Evolutionary conservation across 2,329 filamentous ascomycete species (phyloP).

Genomic region (Xylariomycetidae sp.): DNA sequence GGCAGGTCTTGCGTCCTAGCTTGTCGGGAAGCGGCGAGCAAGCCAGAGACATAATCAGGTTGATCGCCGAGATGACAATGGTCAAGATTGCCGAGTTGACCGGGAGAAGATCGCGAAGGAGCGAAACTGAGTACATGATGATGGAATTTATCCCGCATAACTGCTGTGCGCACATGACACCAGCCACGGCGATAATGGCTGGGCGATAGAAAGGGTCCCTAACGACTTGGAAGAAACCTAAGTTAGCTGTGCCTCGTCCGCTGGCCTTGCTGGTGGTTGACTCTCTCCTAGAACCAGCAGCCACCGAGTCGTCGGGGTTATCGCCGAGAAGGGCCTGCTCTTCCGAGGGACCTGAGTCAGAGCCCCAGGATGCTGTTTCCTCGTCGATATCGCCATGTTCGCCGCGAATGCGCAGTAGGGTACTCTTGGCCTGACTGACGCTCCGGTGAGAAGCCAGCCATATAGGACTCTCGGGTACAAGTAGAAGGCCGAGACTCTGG

Average conservation of each 20-base stretch:
- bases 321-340: constrained; percentile 61
- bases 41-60: constrained; percentile 73
- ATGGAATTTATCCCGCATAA: constrained; percentile 93
- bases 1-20: constrained; percentile 78
- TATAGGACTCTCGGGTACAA: constrained; percentile 81
- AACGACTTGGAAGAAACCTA: constrained; percentile 61
- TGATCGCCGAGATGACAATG: constrained; percentile 79
- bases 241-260: constrained; percentile 28
- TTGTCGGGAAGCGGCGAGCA: constrained; percentile 83
- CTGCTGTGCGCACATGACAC: constrained; percentile 90
- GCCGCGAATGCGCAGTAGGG: constrained; percentile 72
- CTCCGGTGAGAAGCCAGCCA: constrained; percentile 72
- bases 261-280: constrained; percentile 18
- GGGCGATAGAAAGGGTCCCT: constrained; percentile 62
- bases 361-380: constrained; percentile 62
- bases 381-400: constrained; percentile 60
- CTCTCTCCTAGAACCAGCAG: constrained; percentile 15
- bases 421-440: constrained; percentile 54
- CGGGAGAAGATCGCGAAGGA: constrained; percentile 74
- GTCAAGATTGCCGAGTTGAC: constrained; percentile 78
- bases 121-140: constrained; percentile 95
- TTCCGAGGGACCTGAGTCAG: constrained; percentile 44
- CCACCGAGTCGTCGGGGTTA: constrained; percentile 16
- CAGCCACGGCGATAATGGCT: constrained; percentile 76
- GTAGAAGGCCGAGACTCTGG: constrained; percentile 64